Conservation (phyloP, 306 rosid genomes). For the Delonix regia region DNA sequence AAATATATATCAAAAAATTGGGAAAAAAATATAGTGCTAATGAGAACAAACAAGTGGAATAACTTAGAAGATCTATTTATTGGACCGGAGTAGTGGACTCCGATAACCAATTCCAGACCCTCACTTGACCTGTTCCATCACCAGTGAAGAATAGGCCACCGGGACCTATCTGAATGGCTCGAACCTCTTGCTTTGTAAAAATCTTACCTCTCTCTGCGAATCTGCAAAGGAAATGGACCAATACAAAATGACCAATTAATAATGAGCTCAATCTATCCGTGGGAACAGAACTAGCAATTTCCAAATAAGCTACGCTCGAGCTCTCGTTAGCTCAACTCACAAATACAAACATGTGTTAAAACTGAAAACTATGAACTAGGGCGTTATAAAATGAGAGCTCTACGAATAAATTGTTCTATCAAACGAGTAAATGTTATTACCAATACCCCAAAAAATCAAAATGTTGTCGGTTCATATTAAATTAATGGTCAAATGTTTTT, state of each 20-base stretch:
- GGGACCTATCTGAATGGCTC: constrained; percentile 85
- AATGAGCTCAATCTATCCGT: constrained; percentile 34
- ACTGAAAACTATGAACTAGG: too few relatives aligned
- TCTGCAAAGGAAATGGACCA: constrained; percentile 46
- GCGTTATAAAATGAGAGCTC: too few relatives aligned
- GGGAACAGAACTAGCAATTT: too few relatives aligned
- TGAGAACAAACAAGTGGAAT: constrained; percentile 15
- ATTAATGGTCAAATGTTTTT: neutral
- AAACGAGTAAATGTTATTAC: too few relatives aligned
- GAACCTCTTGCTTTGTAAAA: constrained; percentile 70
- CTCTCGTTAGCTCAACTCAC: too few relatives aligned
- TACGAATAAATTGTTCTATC: too few relatives aligned
- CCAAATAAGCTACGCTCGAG: too few relatives aligned
- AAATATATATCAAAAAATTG: constrained; percentile 38
- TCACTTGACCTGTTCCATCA: constrained; percentile 88
- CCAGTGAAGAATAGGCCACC: constrained; percentile 90
- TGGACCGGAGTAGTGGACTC: constrained; percentile 47
- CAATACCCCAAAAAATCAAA: neutral
- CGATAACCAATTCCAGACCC: constrained; percentile 79
- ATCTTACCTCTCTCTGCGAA: constrained; percentile 93
- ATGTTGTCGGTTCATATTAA: neutral
- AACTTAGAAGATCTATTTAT: constrained; percentile 26
- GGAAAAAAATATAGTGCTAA: constrained; percentile 16
- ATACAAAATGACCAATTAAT: neutral
- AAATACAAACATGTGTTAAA: too few relatives aligned